A percentile compares a stretch with the other conserved stretches of the same genome.
phyloP scores from a whole-genome alignment of 1,284 basidiomycete species.

The Puccinia hordei region DNA sequence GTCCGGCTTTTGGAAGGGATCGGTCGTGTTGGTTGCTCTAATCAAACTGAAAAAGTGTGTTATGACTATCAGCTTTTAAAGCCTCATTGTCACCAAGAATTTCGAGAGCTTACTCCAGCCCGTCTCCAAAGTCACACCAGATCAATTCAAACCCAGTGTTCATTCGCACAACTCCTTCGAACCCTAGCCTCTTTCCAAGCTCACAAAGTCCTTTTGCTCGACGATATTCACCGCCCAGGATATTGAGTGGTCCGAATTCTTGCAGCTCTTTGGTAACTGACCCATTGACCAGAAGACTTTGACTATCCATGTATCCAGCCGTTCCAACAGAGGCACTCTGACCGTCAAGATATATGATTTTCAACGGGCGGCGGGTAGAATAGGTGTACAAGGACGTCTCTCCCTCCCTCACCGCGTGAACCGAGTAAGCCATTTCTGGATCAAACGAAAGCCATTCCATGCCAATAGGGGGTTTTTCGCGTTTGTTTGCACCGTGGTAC shows the following conservation, averaged over 20 bases:
- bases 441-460: slow-evolving; percentile 62
- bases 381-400: slow-evolving; percentile 58
- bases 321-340: slow-evolving; percentile 61
- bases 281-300: slow-evolving; percentile 62
- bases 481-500: slow-evolving; percentile 60
- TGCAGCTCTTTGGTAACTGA: not conserved
- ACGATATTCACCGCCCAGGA: slow-evolving; percentile 30
- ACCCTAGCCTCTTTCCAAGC: slow-evolving; percentile 35
- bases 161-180: slow-evolving; percentile 53
- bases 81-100: not conserved
- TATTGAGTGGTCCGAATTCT: slow-evolving; percentile 15
- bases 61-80: not conserved
- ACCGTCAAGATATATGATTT: slow-evolving; percentile 63
- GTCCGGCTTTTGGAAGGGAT: slow-evolving; percentile 22
- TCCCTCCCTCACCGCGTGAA: slow-evolving; percentile 12
- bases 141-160: slow-evolving; percentile 54
- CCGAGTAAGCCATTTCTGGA: slow-evolving; percentile 61
- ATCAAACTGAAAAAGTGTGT: slow-evolving; percentile 6
- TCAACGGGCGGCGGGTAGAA: slow-evolving; percentile 60
- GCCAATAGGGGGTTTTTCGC: slow-evolving; percentile 58
- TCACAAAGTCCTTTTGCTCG: slow-evolving; percentile 52
- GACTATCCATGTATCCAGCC: slow-evolving; percentile 62
- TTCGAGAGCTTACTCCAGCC: slow-evolving; percentile 38
- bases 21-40: slow-evolving; percentile 20
- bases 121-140: slow-evolving; percentile 52